These are phyloP conservation scores for Vigna mungo DNA, from an alignment of 306 rosid genomes.

Conservation along the genomic window DNA sequence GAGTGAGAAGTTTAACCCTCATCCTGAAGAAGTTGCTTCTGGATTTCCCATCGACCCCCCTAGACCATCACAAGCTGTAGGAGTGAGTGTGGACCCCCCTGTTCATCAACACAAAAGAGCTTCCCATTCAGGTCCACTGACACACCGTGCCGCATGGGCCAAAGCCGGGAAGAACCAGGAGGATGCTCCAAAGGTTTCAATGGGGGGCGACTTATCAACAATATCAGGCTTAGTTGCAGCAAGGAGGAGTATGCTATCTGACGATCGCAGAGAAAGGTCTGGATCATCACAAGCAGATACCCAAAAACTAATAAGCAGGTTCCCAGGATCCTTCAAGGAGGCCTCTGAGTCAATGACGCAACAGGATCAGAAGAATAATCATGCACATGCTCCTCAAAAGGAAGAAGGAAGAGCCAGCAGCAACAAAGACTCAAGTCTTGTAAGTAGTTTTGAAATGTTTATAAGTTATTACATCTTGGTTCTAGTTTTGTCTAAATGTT, in stretches of 20 bases:
- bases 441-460: constrained; percentile 52
- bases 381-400: constrained; percentile 62
- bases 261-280: constrained; percentile 84
- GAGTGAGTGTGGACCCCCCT: constrained; percentile 56
- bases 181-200: constrained; percentile 77
- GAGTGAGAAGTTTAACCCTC: constrained; percentile 97
- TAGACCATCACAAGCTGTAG: constrained; percentile 84
- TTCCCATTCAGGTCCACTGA: constrained; percentile 97
- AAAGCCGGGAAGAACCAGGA: constrained; percentile 82
- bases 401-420: constrained; percentile 65
- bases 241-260: constrained; percentile 83
- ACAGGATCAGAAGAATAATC: constrained; percentile 75
- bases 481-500: too few species aligned
- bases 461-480: too few species aligned
- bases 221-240: constrained; percentile 87
- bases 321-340: constrained; percentile 95
- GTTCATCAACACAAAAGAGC: constrained; percentile 87
- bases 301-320: constrained; percentile 77
- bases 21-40: constrained; percentile 93
- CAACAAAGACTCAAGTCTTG: constrained; percentile 80
- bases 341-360: constrained; percentile 62
- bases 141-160: constrained; percentile 89
- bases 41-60: constrained; percentile 99
- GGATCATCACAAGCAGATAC: constrained; percentile 77
- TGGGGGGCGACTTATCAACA: constrained; percentile 72